Conservation (phyloP, 2,329 filamentous ascomycete species). For the Epichloe gansuensis region DNA sequence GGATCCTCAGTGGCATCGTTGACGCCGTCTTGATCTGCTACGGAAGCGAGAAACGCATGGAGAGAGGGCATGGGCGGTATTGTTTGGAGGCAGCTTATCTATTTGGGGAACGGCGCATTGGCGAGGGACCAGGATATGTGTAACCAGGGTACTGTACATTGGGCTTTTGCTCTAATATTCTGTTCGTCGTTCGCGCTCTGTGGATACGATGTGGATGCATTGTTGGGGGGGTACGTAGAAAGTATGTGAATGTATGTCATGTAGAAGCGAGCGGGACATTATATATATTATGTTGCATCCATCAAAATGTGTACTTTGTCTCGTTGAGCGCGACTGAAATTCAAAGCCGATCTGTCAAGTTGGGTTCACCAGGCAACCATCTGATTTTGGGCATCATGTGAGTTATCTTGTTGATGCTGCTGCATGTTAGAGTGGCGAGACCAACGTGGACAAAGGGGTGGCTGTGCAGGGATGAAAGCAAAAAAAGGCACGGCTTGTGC, state of each 20-base stretch:
- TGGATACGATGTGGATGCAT: too few species aligned
- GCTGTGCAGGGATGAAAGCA: too few species aligned
- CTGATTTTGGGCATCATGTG: background rate
- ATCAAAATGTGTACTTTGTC: too few species aligned
- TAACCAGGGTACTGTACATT: background rate
- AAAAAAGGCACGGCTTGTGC: too few species aligned
- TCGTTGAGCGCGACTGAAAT: too few species aligned
- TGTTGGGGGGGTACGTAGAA: too few species aligned
- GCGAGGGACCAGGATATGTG: constrained; percentile 8
- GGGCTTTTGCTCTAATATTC: background rate
- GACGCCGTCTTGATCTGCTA: constrained; percentile 89
- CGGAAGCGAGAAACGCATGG: constrained; percentile 70
- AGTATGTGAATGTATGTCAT: too few species aligned
- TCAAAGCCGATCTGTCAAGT: too few species aligned
- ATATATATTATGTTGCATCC: too few species aligned
- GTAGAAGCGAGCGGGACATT: too few species aligned
- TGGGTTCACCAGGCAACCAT: too few species aligned
- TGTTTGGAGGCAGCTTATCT: constrained; percentile 84
- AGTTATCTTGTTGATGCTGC: background rate
- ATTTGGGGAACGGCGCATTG: constrained; percentile 53
- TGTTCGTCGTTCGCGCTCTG: background rate
- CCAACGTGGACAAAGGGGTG: background rate
- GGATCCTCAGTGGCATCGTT: constrained; percentile 73
- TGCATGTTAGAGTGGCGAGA: background rate
- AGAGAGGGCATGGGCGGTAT: constrained; percentile 58